Evolutionary conservation across 768 basidiomycete genomes (phyloP).

Genomic region (Suillus placidus): DNA sequence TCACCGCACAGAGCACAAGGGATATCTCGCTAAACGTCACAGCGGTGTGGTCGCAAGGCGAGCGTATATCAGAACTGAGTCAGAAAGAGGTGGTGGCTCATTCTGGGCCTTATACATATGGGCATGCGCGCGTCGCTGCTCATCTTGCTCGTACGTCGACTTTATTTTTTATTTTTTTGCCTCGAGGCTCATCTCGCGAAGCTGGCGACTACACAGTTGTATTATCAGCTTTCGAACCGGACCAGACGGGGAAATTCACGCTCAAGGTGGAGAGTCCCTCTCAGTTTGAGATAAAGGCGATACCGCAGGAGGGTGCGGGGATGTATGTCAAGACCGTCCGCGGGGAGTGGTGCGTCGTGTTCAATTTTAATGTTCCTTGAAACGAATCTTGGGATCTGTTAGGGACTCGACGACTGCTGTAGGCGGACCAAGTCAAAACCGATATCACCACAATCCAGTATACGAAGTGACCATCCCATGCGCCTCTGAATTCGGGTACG

Average conservation of each 20-base stretch:
- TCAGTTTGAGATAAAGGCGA: conserved; percentile 63
- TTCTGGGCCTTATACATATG: conserved; percentile 83
- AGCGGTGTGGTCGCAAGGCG: conserved; percentile 73
- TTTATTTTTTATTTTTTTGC: background rate
- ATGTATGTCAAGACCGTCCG: conserved; percentile 74
- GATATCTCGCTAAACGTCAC: conserved; percentile 76
- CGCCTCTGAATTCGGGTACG: conserved; percentile 60
- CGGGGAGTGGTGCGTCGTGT: conserved; percentile 69
- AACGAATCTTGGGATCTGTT: conserved; percentile 2
- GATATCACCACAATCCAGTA: conserved; percentile 69
- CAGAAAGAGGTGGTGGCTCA: conserved; percentile 72
- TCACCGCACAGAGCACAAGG: conserved; percentile 58
- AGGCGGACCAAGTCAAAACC: conserved; percentile 67
- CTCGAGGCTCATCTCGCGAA: background rate
- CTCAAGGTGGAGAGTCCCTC: conserved; percentile 64
- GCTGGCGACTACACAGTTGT: conserved; percentile 79
- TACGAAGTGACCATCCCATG: conserved; percentile 62
- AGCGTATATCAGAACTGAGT: conserved; percentile 65
- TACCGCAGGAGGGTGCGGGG: conserved; percentile 88
- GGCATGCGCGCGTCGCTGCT: conserved; percentile 58
- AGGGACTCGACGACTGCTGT: conserved; percentile 64
- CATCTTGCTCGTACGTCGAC: conserved; percentile 53
- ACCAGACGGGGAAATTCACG: conserved; percentile 64
- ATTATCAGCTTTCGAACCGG: conserved; percentile 84
- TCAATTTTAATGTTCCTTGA: background rate